phyloP scores from a whole-genome alignment of 768 basidiomycete genomes.

The Obba rivulosa region DNA sequence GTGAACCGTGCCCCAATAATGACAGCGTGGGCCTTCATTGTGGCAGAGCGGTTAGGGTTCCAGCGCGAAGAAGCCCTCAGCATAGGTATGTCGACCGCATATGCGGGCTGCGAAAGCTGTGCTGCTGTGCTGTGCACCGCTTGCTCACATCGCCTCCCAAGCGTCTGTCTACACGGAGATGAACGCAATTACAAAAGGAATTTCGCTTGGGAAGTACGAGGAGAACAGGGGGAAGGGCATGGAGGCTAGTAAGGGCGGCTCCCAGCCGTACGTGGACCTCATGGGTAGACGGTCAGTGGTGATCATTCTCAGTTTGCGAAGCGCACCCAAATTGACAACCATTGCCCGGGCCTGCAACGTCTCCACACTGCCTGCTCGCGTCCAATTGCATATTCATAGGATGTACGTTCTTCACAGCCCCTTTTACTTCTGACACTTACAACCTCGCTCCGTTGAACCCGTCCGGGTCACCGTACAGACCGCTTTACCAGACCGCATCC shows the following conservation, averaged over 20 bases:
- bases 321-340: not conserved
- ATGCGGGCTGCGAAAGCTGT: not conserved
- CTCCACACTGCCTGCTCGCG: not conserved
- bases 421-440: not conserved
- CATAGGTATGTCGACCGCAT: constrained; percentile 51
- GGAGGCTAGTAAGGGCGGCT: constrained; percentile 49
- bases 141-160: constrained; percentile 24
- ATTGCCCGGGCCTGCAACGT: not conserved
- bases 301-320: not conserved
- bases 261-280: constrained; percentile 82
- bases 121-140: constrained; percentile 9
- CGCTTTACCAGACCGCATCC: constrained; percentile 63
- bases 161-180: constrained; percentile 93
- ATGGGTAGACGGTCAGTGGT: constrained; percentile 63
- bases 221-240: constrained; percentile 45
- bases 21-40: constrained; percentile 88
- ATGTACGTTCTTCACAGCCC: not conserved
- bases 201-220: constrained; percentile 75
- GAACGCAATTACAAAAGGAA: constrained; percentile 83
- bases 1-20: constrained; percentile 92
- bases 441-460: not conserved
- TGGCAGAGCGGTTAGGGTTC: constrained; percentile 85
- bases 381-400: not conserved
- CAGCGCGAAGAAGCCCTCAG: constrained; percentile 85
- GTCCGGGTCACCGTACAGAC: too few relatives aligned